These are phyloP conservation scores for Cicer judaicum DNA, from an alignment of 306 rosid species.

Conservation along the genomic window DNA sequence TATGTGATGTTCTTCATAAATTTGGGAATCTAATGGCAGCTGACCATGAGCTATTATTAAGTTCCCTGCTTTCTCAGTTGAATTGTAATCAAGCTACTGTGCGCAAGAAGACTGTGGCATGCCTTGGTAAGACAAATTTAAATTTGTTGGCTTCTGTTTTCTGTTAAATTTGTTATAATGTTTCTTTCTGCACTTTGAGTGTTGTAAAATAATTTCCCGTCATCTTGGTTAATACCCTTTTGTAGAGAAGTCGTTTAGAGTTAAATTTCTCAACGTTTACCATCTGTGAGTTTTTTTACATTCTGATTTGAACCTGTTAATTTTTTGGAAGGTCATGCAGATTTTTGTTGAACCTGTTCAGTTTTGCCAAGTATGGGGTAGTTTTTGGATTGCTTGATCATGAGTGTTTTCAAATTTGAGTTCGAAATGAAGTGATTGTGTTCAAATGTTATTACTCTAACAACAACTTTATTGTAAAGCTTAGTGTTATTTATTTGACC, in stretches of 20 bases:
- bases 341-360: background rate
- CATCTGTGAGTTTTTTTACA: background rate
- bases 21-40: slow-evolving; percentile 85
- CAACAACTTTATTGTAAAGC: background rate
- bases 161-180: background rate
- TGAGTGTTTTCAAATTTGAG: background rate
- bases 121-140: slow-evolving; percentile 67
- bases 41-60: slow-evolving; percentile 73
- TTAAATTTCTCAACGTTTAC: background rate
- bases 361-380: too few species aligned
- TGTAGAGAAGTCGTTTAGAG: slow-evolving; percentile 24
- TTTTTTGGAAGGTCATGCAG: slow-evolving; percentile 21
- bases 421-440: background rate
- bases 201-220: background rate
- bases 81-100: slow-evolving; percentile 89
- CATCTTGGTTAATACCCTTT: slow-evolving; percentile 24
- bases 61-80: slow-evolving; percentile 85
- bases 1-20: slow-evolving; percentile 89
- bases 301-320: slow-evolving; percentile 21
- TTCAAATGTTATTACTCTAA: background rate
- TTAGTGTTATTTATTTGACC: background rate
- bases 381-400: too few species aligned
- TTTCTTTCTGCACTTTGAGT: slow-evolving; percentile 24
- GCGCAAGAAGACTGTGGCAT: slow-evolving; percentile 87
- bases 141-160: slow-evolving; percentile 9